Percentiles rank a stretch among this genome's conserved stretches.
These are phyloP conservation scores for Neofusicoccum laricinum DNA, from an alignment of 2,329 filamentous ascomycete species.

Conservation along the genomic window DNA sequence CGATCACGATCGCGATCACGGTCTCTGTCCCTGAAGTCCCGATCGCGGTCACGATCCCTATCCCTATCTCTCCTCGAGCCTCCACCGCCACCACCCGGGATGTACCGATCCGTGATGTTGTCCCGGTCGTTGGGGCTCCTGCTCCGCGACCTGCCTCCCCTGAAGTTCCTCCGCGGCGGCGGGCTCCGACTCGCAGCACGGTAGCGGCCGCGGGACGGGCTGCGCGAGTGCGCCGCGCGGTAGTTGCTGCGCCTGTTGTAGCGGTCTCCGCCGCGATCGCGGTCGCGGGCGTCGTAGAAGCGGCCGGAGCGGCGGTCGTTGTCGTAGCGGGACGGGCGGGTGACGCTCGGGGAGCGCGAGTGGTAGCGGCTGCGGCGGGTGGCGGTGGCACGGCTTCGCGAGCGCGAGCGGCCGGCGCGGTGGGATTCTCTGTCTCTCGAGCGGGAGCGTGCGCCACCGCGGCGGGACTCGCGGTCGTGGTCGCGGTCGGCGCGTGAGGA, in stretches of 20 bases:
- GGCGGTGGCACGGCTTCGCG: constrained; percentile 23
- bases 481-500: constrained; percentile 7
- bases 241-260: not conserved
- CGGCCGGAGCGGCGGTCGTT: constrained; percentile 20
- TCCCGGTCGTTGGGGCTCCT: constrained; percentile 31
- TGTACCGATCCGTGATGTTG: constrained; percentile 33
- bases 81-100: constrained; percentile 28
- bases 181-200: constrained; percentile 20
- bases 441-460: constrained; percentile 17
- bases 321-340: constrained; percentile 28
- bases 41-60: constrained; percentile 30
- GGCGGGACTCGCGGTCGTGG: constrained; percentile 24
- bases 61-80: constrained; percentile 24
- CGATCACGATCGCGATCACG: constrained; percentile 31
- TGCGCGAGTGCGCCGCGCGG: not conserved
- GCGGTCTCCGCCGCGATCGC: constrained; percentile 20
- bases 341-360: constrained; percentile 18
- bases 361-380: constrained; percentile 20
- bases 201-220: not conserved
- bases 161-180: constrained; percentile 23
- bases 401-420: constrained; percentile 28
- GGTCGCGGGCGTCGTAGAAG: constrained; percentile 19
- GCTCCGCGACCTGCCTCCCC: constrained; percentile 19
- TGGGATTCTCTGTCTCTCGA: not conserved
- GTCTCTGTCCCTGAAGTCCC: constrained; percentile 29